These are phyloP conservation scores for Omphalotus guepiniiformis DNA, from an alignment of 768 basidiomycete species.

Conservation along the genomic window DNA sequence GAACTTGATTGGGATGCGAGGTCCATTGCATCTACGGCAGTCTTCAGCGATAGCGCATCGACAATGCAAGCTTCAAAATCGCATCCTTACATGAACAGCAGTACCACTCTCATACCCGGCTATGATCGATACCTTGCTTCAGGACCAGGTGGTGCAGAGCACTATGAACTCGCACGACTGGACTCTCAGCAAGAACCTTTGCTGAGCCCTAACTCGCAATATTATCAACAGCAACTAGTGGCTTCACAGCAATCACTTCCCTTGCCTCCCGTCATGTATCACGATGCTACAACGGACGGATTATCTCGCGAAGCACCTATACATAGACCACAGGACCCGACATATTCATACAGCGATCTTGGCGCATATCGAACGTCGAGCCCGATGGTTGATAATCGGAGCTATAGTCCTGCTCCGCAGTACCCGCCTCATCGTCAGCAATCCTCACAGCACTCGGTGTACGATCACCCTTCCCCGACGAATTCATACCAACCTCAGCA, in stretches of 20 bases:
- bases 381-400: not conserved
- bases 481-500: slow-evolving; percentile 15
- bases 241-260: slow-evolving; percentile 37
- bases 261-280: slow-evolving; percentile 40
- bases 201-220: slow-evolving; percentile 36
- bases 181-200: slow-evolving; percentile 61
- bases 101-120: slow-evolving; percentile 38
- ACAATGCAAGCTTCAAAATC: slow-evolving; percentile 38
- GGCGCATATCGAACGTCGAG: slow-evolving; percentile 17
- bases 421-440: slow-evolving; percentile 15
- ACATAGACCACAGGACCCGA: slow-evolving; percentile 51
- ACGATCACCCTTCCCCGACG: slow-evolving; percentile 21
- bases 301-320: slow-evolving; percentile 56
- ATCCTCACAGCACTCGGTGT: slow-evolving; percentile 20
- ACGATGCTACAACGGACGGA: slow-evolving; percentile 27
- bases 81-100: slow-evolving; percentile 26
- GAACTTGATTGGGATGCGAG: slow-evolving; percentile 87
- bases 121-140: slow-evolving; percentile 58
- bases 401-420: slow-evolving; percentile 10
- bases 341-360: slow-evolving; percentile 22
- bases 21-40: slow-evolving; percentile 60
- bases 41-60: slow-evolving; percentile 43
- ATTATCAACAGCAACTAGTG: slow-evolving; percentile 29
- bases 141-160: slow-evolving; percentile 32
- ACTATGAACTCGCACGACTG: slow-evolving; percentile 54